phyloP scores from a whole-genome alignment of 2,329 filamentous ascomycete genomes.

The Aureobasidium subglaciale region DNA sequence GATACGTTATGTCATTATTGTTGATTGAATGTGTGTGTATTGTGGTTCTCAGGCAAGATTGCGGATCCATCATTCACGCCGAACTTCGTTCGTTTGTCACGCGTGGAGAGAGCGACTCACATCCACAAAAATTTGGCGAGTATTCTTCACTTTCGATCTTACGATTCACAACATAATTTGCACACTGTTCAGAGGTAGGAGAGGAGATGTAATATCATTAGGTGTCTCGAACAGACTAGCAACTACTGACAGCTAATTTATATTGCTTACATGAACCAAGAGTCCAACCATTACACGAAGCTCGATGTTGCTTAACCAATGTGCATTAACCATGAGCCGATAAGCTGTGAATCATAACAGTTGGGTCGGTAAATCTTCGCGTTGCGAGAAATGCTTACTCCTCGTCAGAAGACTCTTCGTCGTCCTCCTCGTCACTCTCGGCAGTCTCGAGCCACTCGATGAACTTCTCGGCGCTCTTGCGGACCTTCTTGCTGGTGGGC shows the following conservation, averaged over 20 bases:
- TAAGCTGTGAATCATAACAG: neutral
- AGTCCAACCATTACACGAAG: neutral
- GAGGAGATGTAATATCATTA: neutral
- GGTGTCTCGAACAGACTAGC: neutral
- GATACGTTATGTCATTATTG: slow-evolving; percentile 4
- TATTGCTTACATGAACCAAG: neutral
- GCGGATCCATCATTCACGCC: neutral
- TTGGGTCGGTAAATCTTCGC: neutral
- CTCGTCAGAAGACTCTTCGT: slow-evolving; percentile 41
- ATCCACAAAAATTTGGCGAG: too few relatives aligned
- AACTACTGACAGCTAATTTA: slow-evolving; percentile 1
- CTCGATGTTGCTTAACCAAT: neutral
- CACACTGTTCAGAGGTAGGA: neutral
- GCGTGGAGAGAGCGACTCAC: neutral
- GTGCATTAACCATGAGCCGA: neutral
- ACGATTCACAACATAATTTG: neutral
- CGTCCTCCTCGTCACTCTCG: slow-evolving; percentile 62
- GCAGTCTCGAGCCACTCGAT: slow-evolving; percentile 88
- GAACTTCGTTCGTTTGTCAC: neutral
- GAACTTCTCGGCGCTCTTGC: slow-evolving; percentile 90
- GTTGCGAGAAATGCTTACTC: slow-evolving; percentile 1
- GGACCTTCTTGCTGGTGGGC: slow-evolving; percentile 84
- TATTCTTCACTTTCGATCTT: neutral
- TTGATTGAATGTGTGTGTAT: neutral
- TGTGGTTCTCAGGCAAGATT: neutral